A percentile compares a stretch with the other conserved stretches of the same genome.
Evolutionary conservation across 148 eudicot species (phyloP).

Genomic region (Camellia japonica): DNA sequence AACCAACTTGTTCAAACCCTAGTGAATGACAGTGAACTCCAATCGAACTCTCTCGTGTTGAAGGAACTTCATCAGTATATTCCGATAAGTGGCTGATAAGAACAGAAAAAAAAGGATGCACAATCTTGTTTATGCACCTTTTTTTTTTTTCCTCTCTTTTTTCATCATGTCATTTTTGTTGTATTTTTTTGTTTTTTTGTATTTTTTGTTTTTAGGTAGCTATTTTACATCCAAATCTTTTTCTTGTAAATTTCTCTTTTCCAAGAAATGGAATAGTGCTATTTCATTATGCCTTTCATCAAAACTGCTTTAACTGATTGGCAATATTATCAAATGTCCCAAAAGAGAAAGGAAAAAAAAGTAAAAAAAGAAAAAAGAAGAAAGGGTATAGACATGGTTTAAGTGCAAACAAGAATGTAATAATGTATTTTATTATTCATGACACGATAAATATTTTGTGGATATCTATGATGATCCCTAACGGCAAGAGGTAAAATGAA

Average conservation of each 20-base stretch:
- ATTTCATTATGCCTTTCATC: too few species aligned
- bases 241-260: neutral
- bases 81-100: neutral
- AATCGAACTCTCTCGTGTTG: constrained; percentile 6
- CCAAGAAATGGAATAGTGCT: neutral
- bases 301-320: too few species aligned
- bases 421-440: too few species aligned
- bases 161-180: neutral
- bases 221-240: neutral
- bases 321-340: too few species aligned
- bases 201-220: neutral
- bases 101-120: neutral
- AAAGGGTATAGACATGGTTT: too few species aligned
- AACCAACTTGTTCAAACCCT: constrained; percentile 22
- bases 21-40: constrained; percentile 12
- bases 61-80: constrained; percentile 19
- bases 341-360: too few species aligned
- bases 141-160: neutral
- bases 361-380: too few species aligned
- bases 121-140: neutral
- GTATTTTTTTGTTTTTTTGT: neutral
- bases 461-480: too few species aligned
- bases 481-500: too few species aligned
- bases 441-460: too few species aligned
- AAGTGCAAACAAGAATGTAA: too few species aligned